These are phyloP conservation scores for Hypoxylon perforatum DNA, from an alignment of 495 filamentous ascomycete genomes.

Conservation along the genomic window DNA sequence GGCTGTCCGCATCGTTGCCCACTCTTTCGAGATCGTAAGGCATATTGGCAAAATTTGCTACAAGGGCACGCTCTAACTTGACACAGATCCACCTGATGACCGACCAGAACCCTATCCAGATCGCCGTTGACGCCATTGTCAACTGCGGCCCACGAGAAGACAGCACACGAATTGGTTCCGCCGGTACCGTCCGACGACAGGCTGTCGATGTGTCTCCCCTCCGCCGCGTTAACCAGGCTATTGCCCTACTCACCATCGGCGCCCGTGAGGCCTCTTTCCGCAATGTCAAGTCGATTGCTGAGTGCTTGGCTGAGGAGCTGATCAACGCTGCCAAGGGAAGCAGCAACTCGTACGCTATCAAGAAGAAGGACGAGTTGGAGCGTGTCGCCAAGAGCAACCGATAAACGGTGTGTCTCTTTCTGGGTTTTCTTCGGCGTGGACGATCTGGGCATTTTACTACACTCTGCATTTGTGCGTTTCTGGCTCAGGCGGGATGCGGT, in stretches of 20 bases:
- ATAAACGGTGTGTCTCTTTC: conserved; percentile 67
- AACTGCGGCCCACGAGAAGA: conserved; percentile 99
- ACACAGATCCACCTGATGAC: conserved; percentile 98
- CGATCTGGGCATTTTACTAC: conserved; percentile 62
- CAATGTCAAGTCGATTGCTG: conserved; percentile 98
- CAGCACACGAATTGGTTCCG: conserved; percentile 98
- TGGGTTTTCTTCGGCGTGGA: conserved; percentile 56
- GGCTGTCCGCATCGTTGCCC: conserved; percentile 98
- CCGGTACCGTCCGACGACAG: conserved; percentile 99
- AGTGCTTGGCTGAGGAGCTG: conserved; percentile 99
- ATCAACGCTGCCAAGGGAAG: conserved; percentile 99
- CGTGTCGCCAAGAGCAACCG: conserved; percentile 99
- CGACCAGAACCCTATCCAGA: conserved; percentile 99
- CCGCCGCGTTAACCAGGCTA: conserved; percentile 99
- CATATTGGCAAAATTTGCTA: background rate
- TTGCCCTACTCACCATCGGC: conserved; percentile 96
- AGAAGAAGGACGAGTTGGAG: conserved; percentile 99
- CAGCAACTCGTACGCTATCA: conserved; percentile 99
- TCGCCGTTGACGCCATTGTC: conserved; percentile 98
- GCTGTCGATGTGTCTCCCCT: conserved; percentile 99
- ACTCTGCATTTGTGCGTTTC: conserved; percentile 63
- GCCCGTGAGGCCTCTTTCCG: conserved; percentile 97
- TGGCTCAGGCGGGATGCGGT: conserved; percentile 57
- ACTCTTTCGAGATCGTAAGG: conserved; percentile 98
- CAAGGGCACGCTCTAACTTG: conserved; percentile 20